Conservation (phyloP, 2,329 filamentous ascomycete species). For the Coniochaeta hoffmannii region DNA sequence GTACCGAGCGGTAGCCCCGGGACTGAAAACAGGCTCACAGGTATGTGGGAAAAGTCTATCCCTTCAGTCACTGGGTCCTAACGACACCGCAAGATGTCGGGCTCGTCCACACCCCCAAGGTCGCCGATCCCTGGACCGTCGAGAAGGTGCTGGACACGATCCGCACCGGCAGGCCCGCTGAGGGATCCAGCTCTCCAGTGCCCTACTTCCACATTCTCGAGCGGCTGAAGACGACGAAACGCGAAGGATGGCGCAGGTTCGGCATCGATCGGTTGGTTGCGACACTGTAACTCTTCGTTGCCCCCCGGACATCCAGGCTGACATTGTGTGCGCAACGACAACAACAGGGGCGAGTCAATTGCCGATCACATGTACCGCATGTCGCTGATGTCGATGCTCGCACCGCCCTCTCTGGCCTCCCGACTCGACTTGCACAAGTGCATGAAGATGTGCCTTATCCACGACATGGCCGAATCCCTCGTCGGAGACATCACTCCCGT, state of each 20-base stretch:
- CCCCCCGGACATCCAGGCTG: not conserved
- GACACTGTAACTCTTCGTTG: not conserved
- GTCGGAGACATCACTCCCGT: constrained; percentile 96
- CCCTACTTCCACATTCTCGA: constrained; percentile 94
- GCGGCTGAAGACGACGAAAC: constrained; percentile 90
- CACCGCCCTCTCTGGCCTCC: constrained; percentile 64
- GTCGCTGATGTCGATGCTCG: constrained; percentile 91
- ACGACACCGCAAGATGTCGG: constrained; percentile 22
- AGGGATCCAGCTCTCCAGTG: constrained; percentile 64
- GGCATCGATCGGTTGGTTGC: constrained; percentile 52
- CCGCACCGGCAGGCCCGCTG: constrained; percentile 45
- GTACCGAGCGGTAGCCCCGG: not conserved
- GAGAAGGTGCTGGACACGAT: constrained; percentile 60
- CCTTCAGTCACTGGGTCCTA: not conserved
- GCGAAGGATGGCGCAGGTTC: constrained; percentile 92
- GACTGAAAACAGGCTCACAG: not conserved
- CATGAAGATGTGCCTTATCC: constrained; percentile 90
- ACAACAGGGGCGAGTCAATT: constrained; percentile 72
- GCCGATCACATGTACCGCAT: constrained; percentile 99
- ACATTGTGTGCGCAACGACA: constrained; percentile 5
- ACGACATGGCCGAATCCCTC: constrained; percentile 94
- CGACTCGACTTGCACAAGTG: constrained; percentile 74
- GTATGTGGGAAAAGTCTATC: not conserved
- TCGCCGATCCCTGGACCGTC: constrained; percentile 45
- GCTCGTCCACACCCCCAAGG: constrained; percentile 26